These are phyloP conservation scores for Anisodus tanguticus DNA, from an alignment of 257 asterid species.

Conservation along the genomic window DNA sequence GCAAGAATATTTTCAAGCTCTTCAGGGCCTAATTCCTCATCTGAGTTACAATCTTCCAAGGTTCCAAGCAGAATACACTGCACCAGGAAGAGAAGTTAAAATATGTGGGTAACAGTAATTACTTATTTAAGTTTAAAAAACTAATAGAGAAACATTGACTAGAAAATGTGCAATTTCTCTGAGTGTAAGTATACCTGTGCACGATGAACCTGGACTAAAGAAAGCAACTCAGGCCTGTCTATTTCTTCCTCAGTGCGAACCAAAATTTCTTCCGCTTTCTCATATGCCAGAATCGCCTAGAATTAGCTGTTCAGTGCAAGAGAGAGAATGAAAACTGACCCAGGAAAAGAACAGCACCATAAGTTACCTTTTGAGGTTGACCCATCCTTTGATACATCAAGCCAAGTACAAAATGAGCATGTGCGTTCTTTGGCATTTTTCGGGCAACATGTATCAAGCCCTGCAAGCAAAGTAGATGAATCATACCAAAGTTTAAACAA, in stretches of 20 bases:
- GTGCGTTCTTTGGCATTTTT: constrained; percentile 97
- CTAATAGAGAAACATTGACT: constrained; percentile 27
- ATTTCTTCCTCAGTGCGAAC: constrained; percentile 93
- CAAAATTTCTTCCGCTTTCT: constrained; percentile 90
- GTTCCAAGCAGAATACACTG: constrained; percentile 89
- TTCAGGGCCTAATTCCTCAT: constrained; percentile 73
- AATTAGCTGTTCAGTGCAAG: constrained; percentile 32
- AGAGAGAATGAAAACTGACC: constrained; percentile 31
- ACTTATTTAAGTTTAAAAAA: constrained; percentile 4
- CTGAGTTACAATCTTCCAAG: constrained; percentile 69
- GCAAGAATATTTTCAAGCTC: constrained; percentile 81
- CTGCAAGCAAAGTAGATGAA: constrained; percentile 47
- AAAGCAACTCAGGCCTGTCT: constrained; percentile 95
- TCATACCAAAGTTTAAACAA: constrained; percentile 33
- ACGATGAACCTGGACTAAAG: constrained; percentile 89
- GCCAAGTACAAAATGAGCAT: constrained; percentile 95
- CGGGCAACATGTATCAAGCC: constrained; percentile 93
- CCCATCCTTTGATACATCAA: constrained; percentile 98
- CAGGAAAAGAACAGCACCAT: constrained; percentile 30
- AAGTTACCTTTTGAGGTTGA: constrained; percentile 90
- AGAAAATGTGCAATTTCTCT: constrained; percentile 14
- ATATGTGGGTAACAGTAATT: constrained; percentile 15
- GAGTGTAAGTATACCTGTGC: constrained; percentile 67
- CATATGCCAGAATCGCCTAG: constrained; percentile 84
- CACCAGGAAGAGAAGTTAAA: constrained; percentile 31